Base-by-base conservation (phyloP, 2,329 filamentous ascomycete species). In the Paraphaeosphaeria minitans region DNA sequence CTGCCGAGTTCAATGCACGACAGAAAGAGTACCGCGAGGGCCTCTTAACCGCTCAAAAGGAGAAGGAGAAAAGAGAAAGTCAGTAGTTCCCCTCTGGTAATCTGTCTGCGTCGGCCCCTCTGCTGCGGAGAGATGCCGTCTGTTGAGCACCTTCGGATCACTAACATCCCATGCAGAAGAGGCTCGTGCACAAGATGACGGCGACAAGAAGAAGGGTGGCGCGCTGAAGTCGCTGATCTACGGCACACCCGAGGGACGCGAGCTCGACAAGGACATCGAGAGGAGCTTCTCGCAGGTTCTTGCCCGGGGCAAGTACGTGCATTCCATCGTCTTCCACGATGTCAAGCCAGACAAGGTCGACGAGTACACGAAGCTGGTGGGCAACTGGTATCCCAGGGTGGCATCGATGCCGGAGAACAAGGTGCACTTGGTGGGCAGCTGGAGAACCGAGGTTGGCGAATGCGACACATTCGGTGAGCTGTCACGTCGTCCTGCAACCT, bases 401-500 rank as follows among this genome's bases (percentile, higher is more conserved):
- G 95, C 95, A 47, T 84, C 85, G 59, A 84, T 88, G 66, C 88
- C 90, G 21, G 89, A 95, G 79, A 97, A 98, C 80, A 94, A 94
- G 80, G 94, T 99, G 67, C 89, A 99, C 77, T 82, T 99, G 57
- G 95, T 99, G 6, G 95, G 95, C 70, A 98, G 94, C 82, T 99
- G 95, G 95, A 88, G 94, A 78, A 97, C 93, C 16, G 95, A 99
- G 78, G 93, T 99, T 53, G 95, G 95, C 62, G 94, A 99, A 71
- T 96, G 92, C 76, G 93, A 99, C 74, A 97, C 93, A 0, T 99
- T 99, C 80, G 87, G 93, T 97, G 85, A 61, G 86, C 77, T 10
- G 24, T 47, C 12, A 9, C 51, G 14, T 22, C 4, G 37, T 13
- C 24, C 10, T 31, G 43, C 33, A 29, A 10, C 12, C 42, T 53